Evolutionary conservation across 495 filamentous ascomycete genomes (phyloP), one percentile per base, ranked within the genome.

Genomic region (Chaetomium tenue): DNA sequence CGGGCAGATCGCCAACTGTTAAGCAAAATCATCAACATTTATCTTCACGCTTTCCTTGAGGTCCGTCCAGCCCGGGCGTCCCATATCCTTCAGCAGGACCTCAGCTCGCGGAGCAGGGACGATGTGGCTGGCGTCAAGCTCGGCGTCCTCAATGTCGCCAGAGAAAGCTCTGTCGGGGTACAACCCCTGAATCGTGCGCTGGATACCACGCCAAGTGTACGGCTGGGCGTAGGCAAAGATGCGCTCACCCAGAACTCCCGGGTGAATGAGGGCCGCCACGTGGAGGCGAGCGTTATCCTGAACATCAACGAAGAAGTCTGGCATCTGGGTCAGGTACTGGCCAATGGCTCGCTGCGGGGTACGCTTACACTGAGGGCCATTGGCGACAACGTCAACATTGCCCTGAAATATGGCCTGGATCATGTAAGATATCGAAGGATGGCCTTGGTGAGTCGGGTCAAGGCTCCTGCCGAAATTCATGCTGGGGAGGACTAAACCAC

Each of bases 221-320:
- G 74, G 73, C 2, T 59, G 64, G 3, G 79, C 78, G 59, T 74
- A 81, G 3, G 74, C 82, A 66, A 85, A 81, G 33, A 86, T 72
- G 0, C 83, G 74, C 69, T 83, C 76, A 3, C 74, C 74, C 28
- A 74, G 69, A 16, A 82, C 75, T 1, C 62, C 64, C 0, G 73
- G 72, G 40, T 79, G 69, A 6, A 82, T 72, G 20, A 84, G 66
- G 2, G 74, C 82, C 9, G 77, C 74, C 0, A 84, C 69, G 61
- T 82, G 78, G 2, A 86, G 66, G 0, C 71, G 72, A 0, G 82
- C 83, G 11, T 64, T 70, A 58, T 88, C 84, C 40, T 74, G 68
- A 5, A 85, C 80, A 64, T 86, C 72, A 50, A 86, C 73, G 25
- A 52, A 64, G 56, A 68, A 77, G 66, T 79, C 78, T 53, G 15